Conservation (phyloP, 306 rosid genomes). For the Inga laurina region DNA sequence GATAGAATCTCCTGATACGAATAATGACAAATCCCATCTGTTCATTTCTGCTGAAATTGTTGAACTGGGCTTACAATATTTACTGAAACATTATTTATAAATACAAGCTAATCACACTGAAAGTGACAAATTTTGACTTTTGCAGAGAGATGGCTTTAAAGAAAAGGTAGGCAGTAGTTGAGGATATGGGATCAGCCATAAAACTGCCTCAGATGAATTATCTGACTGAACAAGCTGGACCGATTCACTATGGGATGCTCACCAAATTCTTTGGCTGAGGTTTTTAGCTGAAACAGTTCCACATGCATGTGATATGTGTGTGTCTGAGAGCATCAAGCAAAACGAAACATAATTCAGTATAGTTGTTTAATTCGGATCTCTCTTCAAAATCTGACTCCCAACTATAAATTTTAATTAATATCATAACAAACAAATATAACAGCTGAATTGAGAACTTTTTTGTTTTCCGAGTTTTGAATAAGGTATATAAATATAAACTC, state of each 20-base stretch:
- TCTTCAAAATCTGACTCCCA: not conserved
- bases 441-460: not conserved
- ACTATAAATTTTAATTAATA: no score
- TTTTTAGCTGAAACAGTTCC: not conserved
- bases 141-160: not conserved
- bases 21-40: not conserved
- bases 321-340: not conserved
- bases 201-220: not conserved
- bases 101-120: not conserved
- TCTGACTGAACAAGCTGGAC: not conserved
- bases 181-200: not conserved
- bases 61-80: not conserved
- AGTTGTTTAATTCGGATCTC: not conserved
- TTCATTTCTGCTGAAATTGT: constrained; percentile 5
- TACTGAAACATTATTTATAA: not conserved
- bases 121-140: not conserved
- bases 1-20: not conserved
- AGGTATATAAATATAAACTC: not conserved
- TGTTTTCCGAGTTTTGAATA: not conserved
- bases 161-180: not conserved
- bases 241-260: not conserved
- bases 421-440: not conserved
- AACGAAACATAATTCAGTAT: no score
- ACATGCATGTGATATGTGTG: not conserved
- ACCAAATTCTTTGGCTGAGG: not conserved